Evolutionary conservation across 2,329 filamentous ascomycete species (phyloP), one percentile per base, ranked within the genome.

Genomic region (Parasarocladium wereldwijsianum): DNA sequence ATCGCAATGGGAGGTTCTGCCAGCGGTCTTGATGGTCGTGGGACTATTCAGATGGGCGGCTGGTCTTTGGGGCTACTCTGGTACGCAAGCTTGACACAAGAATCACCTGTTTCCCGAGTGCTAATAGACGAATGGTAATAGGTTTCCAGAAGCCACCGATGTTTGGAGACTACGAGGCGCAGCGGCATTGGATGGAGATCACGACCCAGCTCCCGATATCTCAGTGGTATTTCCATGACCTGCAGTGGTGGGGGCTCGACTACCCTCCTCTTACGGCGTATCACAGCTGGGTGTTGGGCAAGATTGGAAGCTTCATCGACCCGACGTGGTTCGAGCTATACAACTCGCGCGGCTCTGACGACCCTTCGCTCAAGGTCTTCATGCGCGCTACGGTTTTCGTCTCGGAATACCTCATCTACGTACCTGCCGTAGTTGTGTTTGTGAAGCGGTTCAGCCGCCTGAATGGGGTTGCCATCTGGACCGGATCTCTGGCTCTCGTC

Each of bases 111-210:
- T 4, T 10, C n/a, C 10, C 4, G 9, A 18, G 8, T 18, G 17
- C 8, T 11, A 17, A 23, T 12, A 24, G 15, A 8, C 15, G 9
- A 16, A 19, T 22, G 32, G 25, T 25, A 26, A 26, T 17, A 85
- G 81, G 87, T 33, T 81, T 77, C 45, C 62, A 77, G 35, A 72
- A 70, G 36, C 86, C 86, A 20, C 90, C 90, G 5, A 85, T 94
- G 74, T 81, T 86, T 47, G 90, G 90, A 40, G 90, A 98, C 54
- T 98, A 93, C 56, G 90, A 98, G 60, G 90, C 92, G 4, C 90
- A 98, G 53, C 65, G 90, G 43, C 90, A 98, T 54, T 98, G 90
- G 90, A 93, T 98, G 86, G 90, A 98, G 49, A 64, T 98, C 40
- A 94, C 90, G 2, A 81, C 73, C 7, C 73, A 93, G 35, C 63